Conservation (phyloP, 1,284 basidiomycete species). For the Coniferiporia sulphurascens region DNA sequence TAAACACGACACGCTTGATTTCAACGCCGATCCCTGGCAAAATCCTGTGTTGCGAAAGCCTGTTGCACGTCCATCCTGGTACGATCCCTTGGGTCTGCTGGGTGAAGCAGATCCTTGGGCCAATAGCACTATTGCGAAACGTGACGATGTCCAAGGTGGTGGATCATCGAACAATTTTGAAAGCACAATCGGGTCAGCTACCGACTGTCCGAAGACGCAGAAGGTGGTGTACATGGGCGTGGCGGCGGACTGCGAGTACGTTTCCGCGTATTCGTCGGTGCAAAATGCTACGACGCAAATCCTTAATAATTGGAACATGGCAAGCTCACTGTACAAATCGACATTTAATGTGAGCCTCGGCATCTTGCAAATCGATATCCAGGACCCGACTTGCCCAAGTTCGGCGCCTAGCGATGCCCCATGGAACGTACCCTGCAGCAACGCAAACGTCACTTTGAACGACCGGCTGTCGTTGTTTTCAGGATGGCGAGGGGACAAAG, state of each 20-base stretch:
- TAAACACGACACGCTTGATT: conserved; percentile 63
- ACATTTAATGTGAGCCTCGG: conserved; percentile 87
- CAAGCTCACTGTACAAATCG: conserved; percentile 72
- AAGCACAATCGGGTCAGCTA: conserved; percentile 57
- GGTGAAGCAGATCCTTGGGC: conserved; percentile 22
- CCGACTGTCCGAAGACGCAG: conserved; percentile 72
- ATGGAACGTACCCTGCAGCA: conserved; percentile 56
- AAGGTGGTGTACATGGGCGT: conserved; percentile 83
- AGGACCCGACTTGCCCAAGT: conserved; percentile 52
- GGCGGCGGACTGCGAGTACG: conserved; percentile 85
- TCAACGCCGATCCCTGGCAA: conserved; percentile 54
- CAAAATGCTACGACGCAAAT: conserved; percentile 71
- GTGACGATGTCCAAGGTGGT: conserved; percentile 54
- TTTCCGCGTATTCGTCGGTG: conserved; percentile 52
- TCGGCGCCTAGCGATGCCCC: conserved; percentile 40
- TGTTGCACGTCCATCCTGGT: conserved; percentile 32
- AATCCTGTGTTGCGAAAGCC: conserved; percentile 50
- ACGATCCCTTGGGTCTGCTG: conserved; percentile 35
- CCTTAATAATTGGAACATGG: conserved; percentile 73
- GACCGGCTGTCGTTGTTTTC: conserved; percentile 78
- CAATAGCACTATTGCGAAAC: conserved; percentile 32
- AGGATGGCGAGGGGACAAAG: conserved; percentile 73
- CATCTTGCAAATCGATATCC: conserved; percentile 75
- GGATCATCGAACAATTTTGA: conserved; percentile 58
- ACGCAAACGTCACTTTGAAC: conserved; percentile 49